Percentiles rank a stretch among this genome's conserved stretches.
Conservation (phyloP, 352 stramenopile species). For the Phytophthora crassamura region DNA sequence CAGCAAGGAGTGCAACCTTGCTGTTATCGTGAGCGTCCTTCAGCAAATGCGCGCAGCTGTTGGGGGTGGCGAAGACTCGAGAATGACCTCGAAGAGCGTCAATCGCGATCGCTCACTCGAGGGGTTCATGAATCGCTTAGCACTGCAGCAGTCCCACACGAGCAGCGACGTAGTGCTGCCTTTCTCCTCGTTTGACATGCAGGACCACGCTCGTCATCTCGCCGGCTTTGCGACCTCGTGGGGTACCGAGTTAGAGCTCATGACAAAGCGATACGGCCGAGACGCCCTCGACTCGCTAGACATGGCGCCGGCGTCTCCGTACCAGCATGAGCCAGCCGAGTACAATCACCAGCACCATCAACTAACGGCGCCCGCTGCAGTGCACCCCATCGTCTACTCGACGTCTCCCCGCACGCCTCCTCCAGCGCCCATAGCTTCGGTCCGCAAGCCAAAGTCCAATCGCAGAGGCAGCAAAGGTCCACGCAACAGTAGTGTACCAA, state of each 20-base stretch:
- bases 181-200: constrained; percentile 59
- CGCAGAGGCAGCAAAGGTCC: constrained; percentile 22
- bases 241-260: constrained; percentile 60
- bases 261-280: constrained; percentile 65
- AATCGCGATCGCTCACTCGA: constrained; percentile 61
- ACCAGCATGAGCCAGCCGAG: neutral
- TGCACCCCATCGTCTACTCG: constrained; percentile 25
- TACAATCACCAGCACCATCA: constrained; percentile 13
- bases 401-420: constrained; percentile 6
- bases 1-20: constrained; percentile 16
- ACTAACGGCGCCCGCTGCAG: constrained; percentile 5
- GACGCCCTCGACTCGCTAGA: constrained; percentile 25
- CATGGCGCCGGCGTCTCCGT: constrained; percentile 1
- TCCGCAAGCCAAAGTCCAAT: constrained; percentile 21
- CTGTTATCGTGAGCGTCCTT: constrained; percentile 48
- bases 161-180: constrained; percentile 28
- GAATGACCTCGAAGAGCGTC: constrained; percentile 9
- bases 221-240: constrained; percentile 20
- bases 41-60: constrained; percentile 54
- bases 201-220: constrained; percentile 32
- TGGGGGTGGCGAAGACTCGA: constrained; percentile 20
- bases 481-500: neutral
- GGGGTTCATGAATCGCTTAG: constrained; percentile 71
- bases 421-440: constrained; percentile 2
- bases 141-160: constrained; percentile 37